phyloP scores from a whole-genome alignment of 2,329 filamentous ascomycete genomes.

The Simplicillium sp. region DNA sequence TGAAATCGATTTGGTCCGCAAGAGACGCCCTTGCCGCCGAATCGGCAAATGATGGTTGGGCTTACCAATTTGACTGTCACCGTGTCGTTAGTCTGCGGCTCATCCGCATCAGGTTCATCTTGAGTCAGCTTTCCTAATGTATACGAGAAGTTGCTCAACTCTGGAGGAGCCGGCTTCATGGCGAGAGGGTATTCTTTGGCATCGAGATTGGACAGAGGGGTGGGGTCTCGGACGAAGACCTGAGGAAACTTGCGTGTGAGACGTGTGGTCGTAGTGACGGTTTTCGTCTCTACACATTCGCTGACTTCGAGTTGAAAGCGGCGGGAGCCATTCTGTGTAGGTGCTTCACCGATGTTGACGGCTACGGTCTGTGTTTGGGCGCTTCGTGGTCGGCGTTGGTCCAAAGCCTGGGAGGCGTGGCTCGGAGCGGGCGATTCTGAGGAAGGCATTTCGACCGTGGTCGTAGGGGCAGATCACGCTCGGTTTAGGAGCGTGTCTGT shows the following conservation, averaged over 20 bases:
- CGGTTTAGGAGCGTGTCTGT: neutral
- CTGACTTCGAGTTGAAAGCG: constrained; percentile 48
- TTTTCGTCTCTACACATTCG: constrained; percentile 59
- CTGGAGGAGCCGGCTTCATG: constrained; percentile 68
- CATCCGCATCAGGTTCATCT: neutral
- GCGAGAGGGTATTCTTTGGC: constrained; percentile 86
- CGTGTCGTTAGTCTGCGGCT: constrained; percentile 16
- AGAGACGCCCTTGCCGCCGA: too few species aligned
- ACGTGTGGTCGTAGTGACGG: constrained; percentile 84
- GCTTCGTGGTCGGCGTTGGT: constrained; percentile 22
- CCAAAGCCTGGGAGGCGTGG: constrained; percentile 23
- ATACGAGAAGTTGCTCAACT: constrained; percentile 64
- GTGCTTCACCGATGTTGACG: constrained; percentile 35
- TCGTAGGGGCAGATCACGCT: constrained; percentile 1
- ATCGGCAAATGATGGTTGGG: neutral
- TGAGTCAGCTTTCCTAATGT: neutral
- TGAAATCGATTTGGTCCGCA: too few species aligned
- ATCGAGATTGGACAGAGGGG: constrained; percentile 63
- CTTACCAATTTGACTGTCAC: constrained; percentile 11
- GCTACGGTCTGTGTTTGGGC: constrained; percentile 31
- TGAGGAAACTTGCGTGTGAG: constrained; percentile 79
- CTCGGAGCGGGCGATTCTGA: constrained; percentile 17
- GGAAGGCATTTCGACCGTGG: constrained; percentile 22
- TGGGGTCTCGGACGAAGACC: constrained; percentile 67
- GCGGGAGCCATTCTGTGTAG: constrained; percentile 21